A percentile compares a stretch with the other conserved stretches of the same genome.
Evolutionary conservation across 1,284 basidiomycete genomes (phyloP).

Genomic region (Hemileia vastatrix): DNA sequence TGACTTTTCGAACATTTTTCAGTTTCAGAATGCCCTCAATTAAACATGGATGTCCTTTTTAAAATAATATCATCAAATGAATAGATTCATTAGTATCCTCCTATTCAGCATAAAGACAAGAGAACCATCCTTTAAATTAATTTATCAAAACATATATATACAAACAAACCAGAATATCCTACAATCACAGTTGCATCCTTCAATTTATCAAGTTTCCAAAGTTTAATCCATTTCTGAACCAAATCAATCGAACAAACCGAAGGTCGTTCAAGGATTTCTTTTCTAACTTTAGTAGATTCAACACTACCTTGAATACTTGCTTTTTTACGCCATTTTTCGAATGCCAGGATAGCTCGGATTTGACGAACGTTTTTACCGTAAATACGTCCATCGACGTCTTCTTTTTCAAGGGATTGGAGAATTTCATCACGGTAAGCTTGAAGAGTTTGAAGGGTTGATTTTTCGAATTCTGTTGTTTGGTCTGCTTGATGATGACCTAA

Average conservation of each 20-base stretch:
- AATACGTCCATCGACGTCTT: conserved; percentile 9
- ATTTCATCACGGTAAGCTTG: conserved; percentile 5
- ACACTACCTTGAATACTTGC: background rate
- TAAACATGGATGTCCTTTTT: conserved; percentile 13
- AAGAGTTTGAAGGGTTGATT: conserved; percentile 10
- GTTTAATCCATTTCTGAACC: conserved; percentile 2
- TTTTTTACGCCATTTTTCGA: conserved; percentile 21
- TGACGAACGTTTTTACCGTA: conserved; percentile 19
- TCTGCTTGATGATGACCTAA: background rate
- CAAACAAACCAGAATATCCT: conserved; percentile 8
- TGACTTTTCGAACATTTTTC: conserved; percentile 23
- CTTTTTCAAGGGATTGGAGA: conserved; percentile 5
- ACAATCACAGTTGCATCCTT: conserved; percentile 13
- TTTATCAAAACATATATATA: background rate
- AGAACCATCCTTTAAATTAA: too few relatives aligned
- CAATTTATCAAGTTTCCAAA: conserved; percentile 16
- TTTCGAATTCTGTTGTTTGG: background rate
- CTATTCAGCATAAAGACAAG: too few relatives aligned
- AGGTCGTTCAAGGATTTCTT: conserved; percentile 11
- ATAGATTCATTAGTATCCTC: too few relatives aligned
- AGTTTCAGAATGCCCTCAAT: conserved; percentile 19
- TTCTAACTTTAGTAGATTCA: background rate
- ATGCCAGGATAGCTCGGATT: conserved; percentile 16
- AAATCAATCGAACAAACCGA: background rate
- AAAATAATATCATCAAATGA: too few relatives aligned